These are phyloP conservation scores for Lodderomyces metapsilosis DNA, from an alignment of 1,139 yeast species.

Conservation along the genomic window DNA sequence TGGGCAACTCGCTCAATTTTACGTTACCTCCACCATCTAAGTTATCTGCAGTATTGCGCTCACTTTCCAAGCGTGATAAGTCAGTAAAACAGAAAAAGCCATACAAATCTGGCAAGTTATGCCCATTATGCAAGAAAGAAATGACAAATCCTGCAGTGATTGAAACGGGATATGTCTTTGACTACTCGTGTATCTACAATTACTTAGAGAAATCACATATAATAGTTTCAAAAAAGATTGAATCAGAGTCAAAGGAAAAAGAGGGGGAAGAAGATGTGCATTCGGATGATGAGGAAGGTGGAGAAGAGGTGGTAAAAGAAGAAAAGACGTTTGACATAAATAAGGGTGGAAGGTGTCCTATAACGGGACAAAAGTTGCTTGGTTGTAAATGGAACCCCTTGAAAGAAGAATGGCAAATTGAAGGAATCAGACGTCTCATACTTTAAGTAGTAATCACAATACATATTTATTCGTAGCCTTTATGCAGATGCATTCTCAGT, in stretches of 20 bases:
- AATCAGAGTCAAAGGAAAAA: conserved; percentile 19
- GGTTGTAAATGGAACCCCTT: conserved; percentile 68
- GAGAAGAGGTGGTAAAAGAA: conserved; percentile 22
- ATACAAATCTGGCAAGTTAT: conserved; percentile 38
- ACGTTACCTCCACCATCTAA: conserved; percentile 56
- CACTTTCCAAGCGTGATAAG: conserved; percentile 1
- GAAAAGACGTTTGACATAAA: conserved; percentile 20
- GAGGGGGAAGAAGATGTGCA: conserved; percentile 9
- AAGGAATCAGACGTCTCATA: conserved; percentile 72
- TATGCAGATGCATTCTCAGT: too few relatives aligned
- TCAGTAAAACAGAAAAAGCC: conserved; percentile 10
- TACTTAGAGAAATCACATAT: conserved; percentile 53
- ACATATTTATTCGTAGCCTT: too few relatives aligned
- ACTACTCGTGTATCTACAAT: conserved; percentile 81
- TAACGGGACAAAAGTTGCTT: conserved; percentile 69
- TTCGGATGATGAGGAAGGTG: conserved; percentile 12
- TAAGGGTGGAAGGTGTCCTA: conserved; percentile 81
- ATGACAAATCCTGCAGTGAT: conserved; percentile 80
- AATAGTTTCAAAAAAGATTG: conserved; percentile 25
- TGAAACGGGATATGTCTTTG: conserved; percentile 89
- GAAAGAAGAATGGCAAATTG: conserved; percentile 65
- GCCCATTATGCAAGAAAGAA: conserved; percentile 71
- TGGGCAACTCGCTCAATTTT: conserved; percentile 47
- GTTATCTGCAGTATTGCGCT: conserved; percentile 18
- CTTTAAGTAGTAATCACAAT: conserved; percentile 27